Evolutionary conservation across 2,329 filamentous ascomycete genomes (phyloP), one percentile per base, ranked within the genome.

Genomic region (Aspergillus persii): DNA sequence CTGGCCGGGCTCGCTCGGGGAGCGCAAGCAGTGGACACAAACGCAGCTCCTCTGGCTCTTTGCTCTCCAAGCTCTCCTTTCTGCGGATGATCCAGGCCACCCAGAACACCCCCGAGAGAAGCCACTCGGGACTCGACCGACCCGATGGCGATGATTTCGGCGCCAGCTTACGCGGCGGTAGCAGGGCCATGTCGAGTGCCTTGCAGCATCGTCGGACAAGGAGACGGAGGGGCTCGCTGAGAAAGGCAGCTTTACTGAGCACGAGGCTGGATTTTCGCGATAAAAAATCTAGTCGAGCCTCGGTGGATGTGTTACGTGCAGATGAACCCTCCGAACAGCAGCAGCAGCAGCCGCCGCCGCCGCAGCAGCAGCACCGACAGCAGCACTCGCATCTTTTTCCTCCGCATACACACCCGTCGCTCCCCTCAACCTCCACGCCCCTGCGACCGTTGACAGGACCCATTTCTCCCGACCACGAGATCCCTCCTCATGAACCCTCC

Each of bases 161-260:
- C 68, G 59, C 72, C 70, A 58, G 68, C 65, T 51, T 72, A 65
- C 58, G 66, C 78, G 69, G 80, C 76, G 70, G 81, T 74, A 72
- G 81, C 74, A 72, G 82, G 75, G 79, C 82, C 66, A 75, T 84
- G 76, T 76, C 76, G 30, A 77, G 73, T 41, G 80, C 78, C 29
- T 71, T 82, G 53, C 82, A 77, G 64, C 79, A 82, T 59, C 83
- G 72, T 57, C 80, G 81, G 72, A 86, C 86, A 50, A 82, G 92
- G 57, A 87, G 88, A 68, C 86, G 93, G 60, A 90, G 90, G 71
- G 92, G 92, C 3, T 96, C 93, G 9, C 80, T 97, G 72, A 85
- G 93, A 60, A 96, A 96, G 76, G 91, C 91, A 9, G 92, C 92
- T 29, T 80, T 96, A 52, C 81, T 96, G 18, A 91, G 91, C 15